Conservation (phyloP, 371 early-diverging fungal genomes). For the Nosema muscidifuracis region DNA sequence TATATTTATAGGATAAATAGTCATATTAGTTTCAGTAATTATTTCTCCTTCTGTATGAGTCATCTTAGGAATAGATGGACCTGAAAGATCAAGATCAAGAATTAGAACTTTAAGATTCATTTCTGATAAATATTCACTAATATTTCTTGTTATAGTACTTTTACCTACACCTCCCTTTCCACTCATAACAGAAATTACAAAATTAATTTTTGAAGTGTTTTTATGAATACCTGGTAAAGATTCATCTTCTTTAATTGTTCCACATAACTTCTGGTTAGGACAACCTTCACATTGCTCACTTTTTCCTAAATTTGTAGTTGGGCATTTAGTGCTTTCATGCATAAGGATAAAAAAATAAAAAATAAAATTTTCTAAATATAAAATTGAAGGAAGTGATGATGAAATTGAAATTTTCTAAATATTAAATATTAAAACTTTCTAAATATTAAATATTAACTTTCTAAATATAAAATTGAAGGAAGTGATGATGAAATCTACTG, state of each 20-base stretch:
- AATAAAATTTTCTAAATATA: too few relatives aligned
- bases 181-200: conserved; percentile 86
- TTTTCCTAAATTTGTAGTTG: conserved; percentile 78
- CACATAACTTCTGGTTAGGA: conserved; percentile 81
- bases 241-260: conserved; percentile 79
- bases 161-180: conserved; percentile 84
- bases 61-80: conserved; percentile 57
- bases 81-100: conserved; percentile 62
- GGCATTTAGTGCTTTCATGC: too few relatives aligned
- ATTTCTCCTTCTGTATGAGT: conserved; percentile 45
- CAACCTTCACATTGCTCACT: conserved; percentile 85
- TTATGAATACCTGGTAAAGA: conserved; percentile 61
- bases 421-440: too few relatives aligned
- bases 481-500: too few relatives aligned
- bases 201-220: conserved; percentile 65
- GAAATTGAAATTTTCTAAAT: too few relatives aligned
- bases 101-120: conserved; percentile 20
- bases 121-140: conserved; percentile 13
- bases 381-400: too few relatives aligned
- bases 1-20: conserved; percentile 45
- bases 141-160: conserved; percentile 69
- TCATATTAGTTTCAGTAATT: conserved; percentile 20
- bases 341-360: too few relatives aligned
- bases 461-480: too few relatives aligned
- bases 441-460: too few relatives aligned